Evolutionary conservation across 345 rosid species (phyloP), one percentile per base, ranked within the genome.

Genomic region (Mercurialis annua): DNA sequence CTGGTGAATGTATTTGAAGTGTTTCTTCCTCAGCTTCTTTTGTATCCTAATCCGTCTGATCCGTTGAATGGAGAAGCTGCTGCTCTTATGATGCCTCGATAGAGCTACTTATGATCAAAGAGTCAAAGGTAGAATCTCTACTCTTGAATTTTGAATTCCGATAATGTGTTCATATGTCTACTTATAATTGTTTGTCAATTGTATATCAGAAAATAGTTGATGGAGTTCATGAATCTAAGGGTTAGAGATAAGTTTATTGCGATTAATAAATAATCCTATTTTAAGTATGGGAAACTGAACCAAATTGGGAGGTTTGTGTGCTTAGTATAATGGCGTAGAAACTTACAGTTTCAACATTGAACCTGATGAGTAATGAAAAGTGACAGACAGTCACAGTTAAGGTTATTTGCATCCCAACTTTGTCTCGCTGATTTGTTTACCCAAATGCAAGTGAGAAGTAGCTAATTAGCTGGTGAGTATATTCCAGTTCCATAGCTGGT

Each of bases 51-150:
- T 68, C 92, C 99, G 31, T 87, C 97, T 0, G 96, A 92, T 76
- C 99, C 99, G 31, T 83, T 95, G 81, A 92, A 95, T 60, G 98
- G 96, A 33, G 99, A 95, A 73, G 97, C 99, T 72, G 97, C 98
- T 82, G 94, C 98, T 0, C 71, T 95, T 29, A 83, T 90, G 97
- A 88, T 90, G 92, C 98, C 90, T 64, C n/a, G 98, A 95, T 79
- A 90, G 87, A 30, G 63, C 83, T 64, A 76, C 85, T 68, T 95
- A 88, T 79, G 98, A 95, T 17, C 89, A 77, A 60, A 85, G 85
- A 76, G 97, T 92, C 59, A 95, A 84, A 92, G 98, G 99, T 90
- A 82, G 21, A 21, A 34, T 38, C 30, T 56, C 69, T n/a, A n/a
- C n/a, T 20, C 57, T 44, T 1, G 3, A 55, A 44, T 29, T 57